These are phyloP conservation scores for Penicillium crystallinum DNA, from an alignment of 495 filamentous ascomycete genomes.

Conservation along the genomic window DNA sequence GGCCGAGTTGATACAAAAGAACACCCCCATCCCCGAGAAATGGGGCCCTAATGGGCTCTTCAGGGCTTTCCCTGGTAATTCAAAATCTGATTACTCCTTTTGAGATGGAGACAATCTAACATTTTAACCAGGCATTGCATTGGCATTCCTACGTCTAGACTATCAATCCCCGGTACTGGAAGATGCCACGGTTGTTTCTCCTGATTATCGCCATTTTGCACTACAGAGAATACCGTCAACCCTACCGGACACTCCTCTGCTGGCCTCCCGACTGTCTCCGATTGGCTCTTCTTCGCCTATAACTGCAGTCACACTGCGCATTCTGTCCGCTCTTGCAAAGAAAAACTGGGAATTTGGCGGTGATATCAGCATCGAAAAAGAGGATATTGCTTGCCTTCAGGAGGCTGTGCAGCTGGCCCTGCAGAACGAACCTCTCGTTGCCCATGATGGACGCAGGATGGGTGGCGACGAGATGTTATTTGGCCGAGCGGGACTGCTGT, in stretches of 20 bases:
- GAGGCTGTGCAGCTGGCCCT: constrained; percentile 29
- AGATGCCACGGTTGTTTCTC: neutral
- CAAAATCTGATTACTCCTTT: neutral
- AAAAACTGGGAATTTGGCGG: constrained; percentile 5
- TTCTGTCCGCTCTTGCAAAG: constrained; percentile 15
- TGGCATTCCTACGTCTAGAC: constrained; percentile 35
- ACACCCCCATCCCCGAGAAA: constrained; percentile 17
- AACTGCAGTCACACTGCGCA: constrained; percentile 22
- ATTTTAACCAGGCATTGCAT: constrained; percentile 25
- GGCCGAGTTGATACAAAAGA: constrained; percentile 21
- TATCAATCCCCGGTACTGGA: constrained; percentile 26
- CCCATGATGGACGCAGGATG: constrained; percentile 27
- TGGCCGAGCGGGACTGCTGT: constrained; percentile 41
- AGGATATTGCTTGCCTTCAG: constrained; percentile 26
- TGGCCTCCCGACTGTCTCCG: constrained; percentile 30
- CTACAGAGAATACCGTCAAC: constrained; percentile 25
- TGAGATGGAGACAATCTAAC: neutral
- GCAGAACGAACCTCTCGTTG: constrained; percentile 27
- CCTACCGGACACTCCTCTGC: constrained; percentile 23
- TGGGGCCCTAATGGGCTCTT: constrained; percentile 28
- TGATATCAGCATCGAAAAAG: constrained; percentile 9
- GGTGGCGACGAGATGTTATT: constrained; percentile 41
- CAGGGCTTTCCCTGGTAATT: constrained; percentile 26
- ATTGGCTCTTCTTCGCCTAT: constrained; percentile 28
- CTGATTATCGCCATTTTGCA: constrained; percentile 26